Conservation (phyloP, 208 protist species). For the Leishmania amazonensis region DNA sequence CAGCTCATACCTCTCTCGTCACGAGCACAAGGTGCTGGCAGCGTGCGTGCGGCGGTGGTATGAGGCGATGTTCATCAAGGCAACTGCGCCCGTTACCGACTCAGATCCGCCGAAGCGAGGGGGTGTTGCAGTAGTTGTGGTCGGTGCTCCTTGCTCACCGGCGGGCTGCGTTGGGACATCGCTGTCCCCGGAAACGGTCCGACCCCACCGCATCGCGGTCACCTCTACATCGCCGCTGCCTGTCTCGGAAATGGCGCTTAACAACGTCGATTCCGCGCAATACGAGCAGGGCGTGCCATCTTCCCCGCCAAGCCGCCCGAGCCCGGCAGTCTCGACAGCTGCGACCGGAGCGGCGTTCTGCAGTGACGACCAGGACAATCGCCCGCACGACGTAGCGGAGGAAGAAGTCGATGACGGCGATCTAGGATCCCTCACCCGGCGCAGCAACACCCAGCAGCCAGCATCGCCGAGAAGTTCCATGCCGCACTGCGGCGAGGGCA, state of each 20-base stretch:
- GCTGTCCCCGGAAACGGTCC: background rate
- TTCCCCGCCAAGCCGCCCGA: background rate
- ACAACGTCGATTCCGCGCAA: background rate
- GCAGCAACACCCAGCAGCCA: constrained; percentile 9
- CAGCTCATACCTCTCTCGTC: constrained; percentile 22
- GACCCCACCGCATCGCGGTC: background rate
- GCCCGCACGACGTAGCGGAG: too few species aligned
- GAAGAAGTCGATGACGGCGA: background rate
- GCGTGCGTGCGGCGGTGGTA: constrained; percentile 63
- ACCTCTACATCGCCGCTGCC: background rate
- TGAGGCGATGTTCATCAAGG: constrained; percentile 50
- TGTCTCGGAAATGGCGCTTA: background rate
- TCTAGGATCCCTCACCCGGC: background rate
- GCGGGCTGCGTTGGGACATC: background rate
- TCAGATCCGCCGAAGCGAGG: background rate
- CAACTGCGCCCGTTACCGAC: constrained; percentile 13
- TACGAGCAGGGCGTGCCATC: background rate
- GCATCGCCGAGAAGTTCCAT: background rate
- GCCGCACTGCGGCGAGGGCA: background rate
- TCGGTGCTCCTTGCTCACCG: background rate
- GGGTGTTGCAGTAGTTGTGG: background rate
- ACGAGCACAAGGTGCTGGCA: constrained; percentile 34
- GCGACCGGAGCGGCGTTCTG: background rate
- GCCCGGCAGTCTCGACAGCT: background rate
- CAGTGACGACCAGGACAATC: background rate